Percentiles rank a stretch among this genome's conserved stretches.
Conservation (phyloP, 192 early-diverging fungal genomes). For the Tieghemiomyces parasiticus region DNA sequence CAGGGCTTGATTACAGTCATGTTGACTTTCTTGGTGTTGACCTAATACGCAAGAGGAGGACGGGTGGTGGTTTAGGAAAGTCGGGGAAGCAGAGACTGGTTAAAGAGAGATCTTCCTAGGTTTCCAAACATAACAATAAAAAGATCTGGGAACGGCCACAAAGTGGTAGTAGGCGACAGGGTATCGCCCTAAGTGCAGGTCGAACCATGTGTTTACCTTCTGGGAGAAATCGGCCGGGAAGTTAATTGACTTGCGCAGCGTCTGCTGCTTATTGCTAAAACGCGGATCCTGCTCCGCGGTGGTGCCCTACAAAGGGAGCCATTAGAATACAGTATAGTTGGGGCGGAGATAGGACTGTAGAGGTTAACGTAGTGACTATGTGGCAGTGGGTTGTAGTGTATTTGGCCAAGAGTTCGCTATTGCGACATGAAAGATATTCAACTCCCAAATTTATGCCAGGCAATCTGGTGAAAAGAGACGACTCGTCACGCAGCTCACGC, state of each 20-base stretch:
- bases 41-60: slow-evolving; percentile 21
- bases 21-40: slow-evolving; percentile 82
- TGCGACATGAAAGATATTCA: too few relatives aligned
- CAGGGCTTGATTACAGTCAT: slow-evolving; percentile 75
- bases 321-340: too few relatives aligned
- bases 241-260: slow-evolving; percentile 57
- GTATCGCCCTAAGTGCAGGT: neutral
- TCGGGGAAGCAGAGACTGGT: neutral
- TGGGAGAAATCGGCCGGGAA: slow-evolving; percentile 62
- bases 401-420: too few relatives aligned
- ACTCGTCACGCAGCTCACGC: too few relatives aligned
- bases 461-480: too few relatives aligned
- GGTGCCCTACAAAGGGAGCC: slow-evolving; percentile 50
- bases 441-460: too few relatives aligned
- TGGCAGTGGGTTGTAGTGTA: too few relatives aligned
- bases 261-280: slow-evolving; percentile 71
- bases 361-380: too few relatives aligned
- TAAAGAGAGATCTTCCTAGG: neutral
- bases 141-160: neutral
- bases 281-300: slow-evolving; percentile 62
- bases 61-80: neutral
- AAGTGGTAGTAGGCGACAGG: neutral
- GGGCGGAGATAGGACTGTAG: too few relatives aligned
- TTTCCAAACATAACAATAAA: neutral
- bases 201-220: slow-evolving; percentile 36